These are phyloP conservation scores for Solanum pimpinellifolium DNA, from an alignment of 257 asterid species.

Conservation along the genomic window DNA sequence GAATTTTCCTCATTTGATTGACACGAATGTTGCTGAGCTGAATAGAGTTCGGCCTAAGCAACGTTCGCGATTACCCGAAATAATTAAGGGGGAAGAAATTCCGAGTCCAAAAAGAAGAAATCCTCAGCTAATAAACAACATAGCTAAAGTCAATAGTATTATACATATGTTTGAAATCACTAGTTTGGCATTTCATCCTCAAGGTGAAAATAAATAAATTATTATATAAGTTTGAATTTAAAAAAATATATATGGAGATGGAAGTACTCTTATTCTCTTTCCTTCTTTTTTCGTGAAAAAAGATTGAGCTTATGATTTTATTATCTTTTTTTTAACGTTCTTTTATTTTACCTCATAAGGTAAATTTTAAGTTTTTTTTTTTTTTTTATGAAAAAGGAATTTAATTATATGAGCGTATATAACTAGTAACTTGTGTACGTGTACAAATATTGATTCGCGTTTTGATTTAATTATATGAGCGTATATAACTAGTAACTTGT, in stretches of 20 bases:
- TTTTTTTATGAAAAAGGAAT: background rate
- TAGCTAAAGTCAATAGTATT: background rate
- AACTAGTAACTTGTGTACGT: background rate
- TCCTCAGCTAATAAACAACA: background rate
- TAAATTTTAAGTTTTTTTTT: background rate
- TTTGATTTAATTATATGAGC: background rate
- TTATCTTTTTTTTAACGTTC: background rate
- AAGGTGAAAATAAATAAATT: background rate
- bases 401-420: background rate
- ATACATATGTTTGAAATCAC: background rate
- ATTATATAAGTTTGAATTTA: background rate
- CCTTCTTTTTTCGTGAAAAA: background rate
- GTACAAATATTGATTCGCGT: background rate
- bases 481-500: background rate
- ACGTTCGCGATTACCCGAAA: background rate
- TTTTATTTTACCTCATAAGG: background rate
- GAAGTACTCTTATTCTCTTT: background rate
- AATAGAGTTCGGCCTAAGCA: background rate
- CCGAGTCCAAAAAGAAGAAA: background rate
- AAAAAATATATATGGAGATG: background rate
- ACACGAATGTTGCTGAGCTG: background rate
- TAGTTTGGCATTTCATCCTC: background rate
- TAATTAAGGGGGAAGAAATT: background rate
- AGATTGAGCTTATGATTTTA: background rate
- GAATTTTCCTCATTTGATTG: background rate